Evolutionary conservation across 768 basidiomycete species (phyloP).

Genomic region (Pleurotus eryngii): DNA sequence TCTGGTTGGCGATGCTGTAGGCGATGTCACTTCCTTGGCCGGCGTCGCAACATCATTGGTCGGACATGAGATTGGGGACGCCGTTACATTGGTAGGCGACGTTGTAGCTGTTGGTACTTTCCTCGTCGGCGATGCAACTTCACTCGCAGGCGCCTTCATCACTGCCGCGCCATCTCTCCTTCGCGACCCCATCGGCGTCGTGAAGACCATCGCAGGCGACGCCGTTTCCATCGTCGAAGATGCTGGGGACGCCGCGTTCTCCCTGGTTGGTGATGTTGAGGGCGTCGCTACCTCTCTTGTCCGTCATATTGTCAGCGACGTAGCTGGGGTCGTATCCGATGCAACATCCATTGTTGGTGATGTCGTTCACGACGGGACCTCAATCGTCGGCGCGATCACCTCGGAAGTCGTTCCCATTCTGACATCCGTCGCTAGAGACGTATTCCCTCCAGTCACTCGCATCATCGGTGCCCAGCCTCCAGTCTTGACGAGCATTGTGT

Average conservation of each 20-base stretch:
- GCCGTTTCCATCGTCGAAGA: slow-evolving; percentile 1
- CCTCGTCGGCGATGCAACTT: neutral
- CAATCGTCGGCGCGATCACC: neutral
- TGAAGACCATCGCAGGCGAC: neutral
- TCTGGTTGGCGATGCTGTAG: neutral
- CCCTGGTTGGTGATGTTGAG: neutral
- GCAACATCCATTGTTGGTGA: neutral
- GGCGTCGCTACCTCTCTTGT: neutral
- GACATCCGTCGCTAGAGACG: neutral
- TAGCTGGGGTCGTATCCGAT: neutral
- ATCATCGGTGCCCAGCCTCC: too few species aligned
- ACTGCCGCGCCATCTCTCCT: neutral
- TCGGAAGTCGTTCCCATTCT: neutral
- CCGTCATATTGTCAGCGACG: neutral
- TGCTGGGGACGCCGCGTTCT: slow-evolving; percentile 1
- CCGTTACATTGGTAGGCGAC: neutral
- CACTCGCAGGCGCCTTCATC: neutral
- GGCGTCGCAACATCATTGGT: slow-evolving; percentile 1
- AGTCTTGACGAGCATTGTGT: neutral
- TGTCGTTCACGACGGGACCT: neutral
- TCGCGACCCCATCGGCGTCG: slow-evolving; percentile 11
- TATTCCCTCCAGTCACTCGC: neutral
- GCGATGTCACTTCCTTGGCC: neutral
- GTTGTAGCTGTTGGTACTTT: neutral
- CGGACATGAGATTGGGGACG: neutral